Evolutionary conservation across 2,329 filamentous ascomycete genomes (phyloP).

Genomic region (Aspergillus luchuensis): DNA sequence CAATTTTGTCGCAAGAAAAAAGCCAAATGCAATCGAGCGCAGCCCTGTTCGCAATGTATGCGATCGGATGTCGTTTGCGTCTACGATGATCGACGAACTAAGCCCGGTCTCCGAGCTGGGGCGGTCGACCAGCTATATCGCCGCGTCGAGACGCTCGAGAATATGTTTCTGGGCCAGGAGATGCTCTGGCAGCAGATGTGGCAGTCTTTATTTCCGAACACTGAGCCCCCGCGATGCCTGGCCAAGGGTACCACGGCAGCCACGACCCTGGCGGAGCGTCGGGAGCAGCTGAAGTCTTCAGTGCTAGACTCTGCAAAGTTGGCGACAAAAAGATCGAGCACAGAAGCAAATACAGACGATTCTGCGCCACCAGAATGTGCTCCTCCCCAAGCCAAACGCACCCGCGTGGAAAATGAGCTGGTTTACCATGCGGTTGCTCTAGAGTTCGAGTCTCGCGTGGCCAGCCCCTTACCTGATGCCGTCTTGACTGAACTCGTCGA

Average conservation of each 20-base stretch:
- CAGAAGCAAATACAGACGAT: too few relatives aligned
- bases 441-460: too few relatives aligned
- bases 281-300: too few relatives aligned
- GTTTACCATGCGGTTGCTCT: too few relatives aligned
- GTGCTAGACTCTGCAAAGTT: too few relatives aligned
- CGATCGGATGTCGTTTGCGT: slow-evolving; percentile 35
- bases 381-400: too few relatives aligned
- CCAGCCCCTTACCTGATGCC: slow-evolving; percentile 9
- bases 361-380: too few relatives aligned
- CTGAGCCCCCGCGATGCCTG: too few relatives aligned
- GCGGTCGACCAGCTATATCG: slow-evolving; percentile 37
- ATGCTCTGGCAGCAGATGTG: slow-evolving; percentile 24
- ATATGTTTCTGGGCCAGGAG: slow-evolving; percentile 26
- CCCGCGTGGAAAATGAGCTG: too few relatives aligned
- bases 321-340: too few relatives aligned
- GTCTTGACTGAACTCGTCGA: slow-evolving; percentile 31
- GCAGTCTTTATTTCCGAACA: slow-evolving; percentile 6
- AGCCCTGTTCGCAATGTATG: slow-evolving; percentile 49
- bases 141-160: slow-evolving; percentile 30
- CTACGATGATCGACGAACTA: slow-evolving; percentile 35
- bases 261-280: too few relatives aligned
- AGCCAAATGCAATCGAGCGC: slow-evolving; percentile 47
- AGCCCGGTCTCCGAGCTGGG: slow-evolving; percentile 36
- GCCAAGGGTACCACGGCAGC: too few relatives aligned
- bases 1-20: slow-evolving; percentile 51